A percentile compares a stretch with the other conserved stretches of the same genome.
Conservation (phyloP, 2,329 filamentous ascomycete genomes). For the Penicillium glabrum region DNA sequence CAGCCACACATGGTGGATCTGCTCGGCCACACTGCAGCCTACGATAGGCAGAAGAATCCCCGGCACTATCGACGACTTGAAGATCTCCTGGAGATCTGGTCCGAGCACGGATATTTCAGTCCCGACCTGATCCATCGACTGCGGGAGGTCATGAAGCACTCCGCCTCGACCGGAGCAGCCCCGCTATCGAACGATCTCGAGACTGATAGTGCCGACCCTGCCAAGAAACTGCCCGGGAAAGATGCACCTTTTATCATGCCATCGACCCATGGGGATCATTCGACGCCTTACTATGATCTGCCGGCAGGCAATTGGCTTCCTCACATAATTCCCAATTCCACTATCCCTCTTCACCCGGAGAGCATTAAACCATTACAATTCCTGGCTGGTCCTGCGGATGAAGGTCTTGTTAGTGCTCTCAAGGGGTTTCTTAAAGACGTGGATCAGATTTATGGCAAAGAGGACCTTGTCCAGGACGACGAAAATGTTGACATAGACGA, state of each 20-base stretch:
- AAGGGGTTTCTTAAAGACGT: conserved; percentile 69
- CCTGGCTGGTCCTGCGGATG: conserved; percentile 65
- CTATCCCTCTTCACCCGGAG: conserved; percentile 68
- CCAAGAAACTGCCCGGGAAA: conserved; percentile 44
- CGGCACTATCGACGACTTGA: conserved; percentile 67
- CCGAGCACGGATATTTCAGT: conserved; percentile 63
- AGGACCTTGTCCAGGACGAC: conserved; percentile 49
- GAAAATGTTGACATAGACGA: conserved; percentile 67
- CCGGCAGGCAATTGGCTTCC: conserved; percentile 80
- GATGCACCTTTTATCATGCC: conserved; percentile 70
- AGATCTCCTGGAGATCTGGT: conserved; percentile 69
- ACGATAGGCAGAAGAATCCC: conserved; percentile 57
- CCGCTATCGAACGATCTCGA: conserved; percentile 29
- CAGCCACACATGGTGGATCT: conserved; percentile 63
- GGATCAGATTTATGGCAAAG: conserved; percentile 64
- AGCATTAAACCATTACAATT: conserved; percentile 72
- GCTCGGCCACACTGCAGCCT: conserved; percentile 56
- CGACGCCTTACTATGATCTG: conserved; percentile 75
- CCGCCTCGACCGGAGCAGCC: conserved; percentile 33
- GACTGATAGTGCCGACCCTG: conserved; percentile 30
- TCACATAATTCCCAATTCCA: conserved; percentile 73
- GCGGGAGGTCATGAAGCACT: conserved; percentile 56
- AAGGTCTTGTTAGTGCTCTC: conserved; percentile 66
- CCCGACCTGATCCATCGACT: conserved; percentile 57
- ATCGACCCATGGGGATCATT: conserved; percentile 71